Percentiles rank a stretch among this genome's conserved stretches.
Evolutionary conservation across 176 grass and related monocot species (phyloP).

Genomic region (Oryza officinalis): DNA sequence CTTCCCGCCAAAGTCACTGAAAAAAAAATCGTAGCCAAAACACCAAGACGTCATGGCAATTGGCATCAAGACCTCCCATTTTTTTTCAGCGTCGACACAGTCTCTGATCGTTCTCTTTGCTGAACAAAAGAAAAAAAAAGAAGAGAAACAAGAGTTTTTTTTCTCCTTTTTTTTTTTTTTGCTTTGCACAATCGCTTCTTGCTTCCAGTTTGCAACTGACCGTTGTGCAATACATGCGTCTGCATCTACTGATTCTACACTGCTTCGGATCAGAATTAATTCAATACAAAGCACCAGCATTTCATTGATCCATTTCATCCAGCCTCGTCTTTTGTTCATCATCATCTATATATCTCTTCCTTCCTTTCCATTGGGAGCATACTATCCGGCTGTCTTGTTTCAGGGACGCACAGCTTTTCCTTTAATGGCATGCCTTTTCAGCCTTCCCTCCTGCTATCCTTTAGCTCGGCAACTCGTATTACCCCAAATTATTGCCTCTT

Average conservation of each 20-base stretch:
- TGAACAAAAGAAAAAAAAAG: not conserved
- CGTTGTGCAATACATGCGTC: too few relatives aligned
- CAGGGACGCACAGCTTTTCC: conserved; percentile 54
- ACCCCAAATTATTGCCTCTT: conserved; percentile 40
- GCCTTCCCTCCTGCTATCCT: conserved; percentile 28
- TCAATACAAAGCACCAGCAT: not conserved
- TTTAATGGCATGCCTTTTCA: conserved; percentile 45
- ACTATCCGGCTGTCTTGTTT: conserved; percentile 39
- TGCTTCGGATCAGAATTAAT: not conserved
- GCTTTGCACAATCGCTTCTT: not conserved
- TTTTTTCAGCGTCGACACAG: not conserved
- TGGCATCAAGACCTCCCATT: not conserved
- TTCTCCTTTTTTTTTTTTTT: not conserved
- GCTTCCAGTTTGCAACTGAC: not conserved
- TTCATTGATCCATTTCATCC: not conserved
- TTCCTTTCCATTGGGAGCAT: not conserved
- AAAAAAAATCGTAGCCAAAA: not conserved
- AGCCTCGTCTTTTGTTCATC: not conserved
- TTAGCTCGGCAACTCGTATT: conserved; percentile 35
- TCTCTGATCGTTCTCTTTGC: conserved; percentile 8
- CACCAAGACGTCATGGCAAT: not conserved
- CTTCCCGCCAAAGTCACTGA: too few relatives aligned
- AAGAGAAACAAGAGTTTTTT: not conserved
- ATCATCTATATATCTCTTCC: not conserved
- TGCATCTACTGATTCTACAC: not conserved